These are phyloP conservation scores for Hericium coralloides DNA, from an alignment of 768 basidiomycete genomes.

Conservation along the genomic window DNA sequence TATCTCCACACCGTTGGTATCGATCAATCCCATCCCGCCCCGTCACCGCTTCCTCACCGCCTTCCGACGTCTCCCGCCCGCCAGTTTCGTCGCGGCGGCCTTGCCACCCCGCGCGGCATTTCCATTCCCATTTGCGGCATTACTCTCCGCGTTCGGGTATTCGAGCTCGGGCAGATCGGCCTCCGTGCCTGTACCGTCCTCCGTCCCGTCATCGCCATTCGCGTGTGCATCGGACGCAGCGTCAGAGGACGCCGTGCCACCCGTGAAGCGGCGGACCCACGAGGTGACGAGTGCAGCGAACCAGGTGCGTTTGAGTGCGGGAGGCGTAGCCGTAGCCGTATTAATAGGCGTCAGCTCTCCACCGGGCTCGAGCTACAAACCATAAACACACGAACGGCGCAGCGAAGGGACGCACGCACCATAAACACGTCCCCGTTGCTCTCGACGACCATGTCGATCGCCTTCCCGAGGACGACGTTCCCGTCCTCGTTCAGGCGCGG, in stretches of 20 bases:
- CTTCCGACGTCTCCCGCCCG: neutral
- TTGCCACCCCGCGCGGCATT: neutral
- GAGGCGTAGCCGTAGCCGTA: neutral
- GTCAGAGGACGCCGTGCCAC: neutral
- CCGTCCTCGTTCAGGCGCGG: slow-evolving; percentile 49
- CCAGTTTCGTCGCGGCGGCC: neutral
- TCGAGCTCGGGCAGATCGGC: neutral
- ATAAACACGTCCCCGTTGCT: slow-evolving; percentile 59
- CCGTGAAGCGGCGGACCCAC: neutral
- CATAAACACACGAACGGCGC: neutral
- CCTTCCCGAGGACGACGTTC: slow-evolving; percentile 36
- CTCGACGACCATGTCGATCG: slow-evolving; percentile 78
- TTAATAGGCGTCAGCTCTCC: slow-evolving; percentile 38
- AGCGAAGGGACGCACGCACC: slow-evolving; percentile 33
- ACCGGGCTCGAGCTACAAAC: slow-evolving; percentile 46
- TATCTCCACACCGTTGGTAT: too few species aligned
- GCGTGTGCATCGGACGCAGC: neutral
- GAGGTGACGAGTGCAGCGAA: neutral
- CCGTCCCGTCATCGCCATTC: neutral
- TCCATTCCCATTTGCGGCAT: neutral
- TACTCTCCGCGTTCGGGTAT: neutral
- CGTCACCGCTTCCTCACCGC: neutral
- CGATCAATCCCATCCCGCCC: too few species aligned
- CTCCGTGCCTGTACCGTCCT: neutral
- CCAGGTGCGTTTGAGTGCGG: neutral